Base-by-base conservation (phyloP, 2,329 filamentous ascomycete species). In the Cercospora sp. region DNA sequence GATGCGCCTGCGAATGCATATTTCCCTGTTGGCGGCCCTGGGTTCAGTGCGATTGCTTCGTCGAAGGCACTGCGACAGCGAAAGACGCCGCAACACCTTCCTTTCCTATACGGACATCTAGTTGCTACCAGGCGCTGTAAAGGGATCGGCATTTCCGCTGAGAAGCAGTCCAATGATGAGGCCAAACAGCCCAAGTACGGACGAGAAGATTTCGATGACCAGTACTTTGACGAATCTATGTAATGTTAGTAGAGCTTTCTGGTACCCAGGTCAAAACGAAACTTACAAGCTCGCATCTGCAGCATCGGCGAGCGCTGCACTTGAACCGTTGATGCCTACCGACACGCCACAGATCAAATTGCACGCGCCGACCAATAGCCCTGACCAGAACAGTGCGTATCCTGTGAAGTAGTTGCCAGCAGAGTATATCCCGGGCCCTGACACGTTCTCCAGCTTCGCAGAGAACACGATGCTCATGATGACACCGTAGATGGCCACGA, bases 391-490 rank as follows among this genome's bases (percentile, higher is more conserved):
- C 63, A 99, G 83, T 36, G 95, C 94, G 79, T 90, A 99, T 72
- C 95, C 95, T 26, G 94, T 97, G 80, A 96, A 99, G 83, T 94
- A 95, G 77, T 93, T 92, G 79, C 88, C 89, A 63, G 87, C 88
- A 12, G 90, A 90, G 82, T 90, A 91, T 31, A 93, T 81, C 18
- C 86, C 85, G 45, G 90, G 87, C 66, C 86, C 86, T 53, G 84
- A 78, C 31, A 95, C 86, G 65, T 86, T 80, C 75, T 87, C 86
- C 75, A 99, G 83, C 82, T 97, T 96, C 70, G 94, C 87, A 55
- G 94, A 96, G 84, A 98, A 98, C 77, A 99, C 91, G 80, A 99
- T 99, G 76, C 94, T 91, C 93, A 99, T 99, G 83, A 99, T 99
- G 82, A 99, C 94, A 76, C 96, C 96, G 86, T 99, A 99, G 81